phyloP scores from a whole-genome alignment of 139 green algal genomes.

The Picochlorum sp. region DNA sequence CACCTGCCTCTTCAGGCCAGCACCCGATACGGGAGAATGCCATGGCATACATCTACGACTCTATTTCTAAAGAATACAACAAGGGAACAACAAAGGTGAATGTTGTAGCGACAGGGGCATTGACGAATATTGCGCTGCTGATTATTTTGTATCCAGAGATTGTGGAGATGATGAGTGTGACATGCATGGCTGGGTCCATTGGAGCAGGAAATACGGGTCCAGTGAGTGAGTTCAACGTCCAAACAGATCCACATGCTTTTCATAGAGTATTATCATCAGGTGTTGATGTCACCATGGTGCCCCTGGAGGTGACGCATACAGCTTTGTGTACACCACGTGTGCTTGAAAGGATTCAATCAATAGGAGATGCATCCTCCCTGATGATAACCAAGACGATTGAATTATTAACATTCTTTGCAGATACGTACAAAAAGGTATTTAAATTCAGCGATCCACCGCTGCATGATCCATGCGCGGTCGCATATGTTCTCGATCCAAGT shows the following conservation, averaged over 20 bases:
- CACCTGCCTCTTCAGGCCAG: conserved; percentile 16
- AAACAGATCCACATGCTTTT: conserved; percentile 80
- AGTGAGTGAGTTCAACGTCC: conserved; percentile 75
- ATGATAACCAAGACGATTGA: conserved; percentile 48
- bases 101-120: conserved; percentile 74
- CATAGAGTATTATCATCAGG: conserved; percentile 74
- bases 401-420: conserved; percentile 62
- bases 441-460: conserved; percentile 76
- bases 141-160: conserved; percentile 15
- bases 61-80: conserved; percentile 61
- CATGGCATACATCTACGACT: conserved; percentile 17
- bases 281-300: conserved; percentile 79
- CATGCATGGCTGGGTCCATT: conserved; percentile 72
- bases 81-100: not conserved
- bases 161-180: conserved; percentile 53
- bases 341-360: conserved; percentile 37
- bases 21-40: conserved; percentile 44
- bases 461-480: conserved; percentile 89
- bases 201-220: conserved; percentile 64
- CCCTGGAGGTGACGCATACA: conserved; percentile 90
- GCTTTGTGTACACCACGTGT: conserved; percentile 69
- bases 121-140: conserved; percentile 75
- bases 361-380: conserved; percentile 6
- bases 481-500: conserved; percentile 59
- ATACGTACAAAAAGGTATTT: conserved; percentile 74